These are phyloP conservation scores for Coemansia sp. DNA, from an alignment of 192 early-diverging fungal species.

Conservation along the genomic window DNA sequence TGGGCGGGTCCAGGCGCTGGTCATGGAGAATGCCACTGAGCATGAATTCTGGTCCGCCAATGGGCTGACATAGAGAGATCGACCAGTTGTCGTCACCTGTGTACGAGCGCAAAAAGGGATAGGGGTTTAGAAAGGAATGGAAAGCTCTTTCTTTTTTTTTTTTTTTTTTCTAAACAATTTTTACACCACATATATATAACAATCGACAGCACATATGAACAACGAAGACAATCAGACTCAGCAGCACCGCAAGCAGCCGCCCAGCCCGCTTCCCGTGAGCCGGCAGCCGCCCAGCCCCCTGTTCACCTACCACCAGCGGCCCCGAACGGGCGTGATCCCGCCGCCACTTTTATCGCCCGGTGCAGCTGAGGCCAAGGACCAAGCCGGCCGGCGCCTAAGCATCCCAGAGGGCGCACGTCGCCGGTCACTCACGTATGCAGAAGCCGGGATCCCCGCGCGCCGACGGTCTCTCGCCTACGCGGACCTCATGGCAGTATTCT, in stretches of 20 bases:
- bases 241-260: neutral
- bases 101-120: neutral
- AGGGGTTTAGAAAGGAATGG: neutral
- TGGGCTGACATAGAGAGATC: constrained; percentile 1
- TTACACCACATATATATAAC: neutral
- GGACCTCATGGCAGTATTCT: constrained; percentile 56
- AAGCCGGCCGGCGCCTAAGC: constrained; percentile 14
- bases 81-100: neutral
- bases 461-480: constrained; percentile 47
- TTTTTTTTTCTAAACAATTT: neutral
- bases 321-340: neutral
- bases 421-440: constrained; percentile 32
- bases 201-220: neutral
- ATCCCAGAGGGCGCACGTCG: constrained; percentile 14
- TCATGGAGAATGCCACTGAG: constrained; percentile 25
- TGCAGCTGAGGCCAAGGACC: neutral
- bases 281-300: constrained; percentile 3
- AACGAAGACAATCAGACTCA: neutral
- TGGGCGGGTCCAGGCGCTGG: constrained; percentile 15
- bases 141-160: neutral
- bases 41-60: constrained; percentile 44
- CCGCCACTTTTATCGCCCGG: neutral
- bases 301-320: constrained; percentile 6
- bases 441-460: constrained; percentile 22
- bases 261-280: neutral